These are phyloP conservation scores for Hibiscus tridactylites DNA, from an alignment of 345 rosid genomes.

Conservation along the genomic window DNA sequence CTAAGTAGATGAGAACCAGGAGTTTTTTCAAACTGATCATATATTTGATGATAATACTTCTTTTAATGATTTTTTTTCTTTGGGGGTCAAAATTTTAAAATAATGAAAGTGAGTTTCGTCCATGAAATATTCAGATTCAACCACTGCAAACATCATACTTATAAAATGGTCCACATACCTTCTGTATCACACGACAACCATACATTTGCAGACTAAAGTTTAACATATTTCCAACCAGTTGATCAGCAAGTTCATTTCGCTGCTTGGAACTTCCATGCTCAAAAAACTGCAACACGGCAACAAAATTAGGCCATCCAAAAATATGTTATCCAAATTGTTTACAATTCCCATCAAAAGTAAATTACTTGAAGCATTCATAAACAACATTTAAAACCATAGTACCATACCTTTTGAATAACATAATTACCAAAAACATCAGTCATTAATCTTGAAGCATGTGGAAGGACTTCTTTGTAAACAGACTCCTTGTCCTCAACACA, in stretches of 20 bases:
- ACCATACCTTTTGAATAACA: slow-evolving; percentile 83
- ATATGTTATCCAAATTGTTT: not conserved
- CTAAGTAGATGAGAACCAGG: not conserved
- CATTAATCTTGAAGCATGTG: slow-evolving; percentile 81
- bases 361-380: not conserved
- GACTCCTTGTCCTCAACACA: slow-evolving; percentile 68
- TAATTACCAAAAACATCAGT: slow-evolving; percentile 97
- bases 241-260: slow-evolving; percentile 79
- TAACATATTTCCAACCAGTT: slow-evolving; percentile 81
- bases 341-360: not conserved
- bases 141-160: not conserved
- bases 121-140: not conserved
- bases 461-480: slow-evolving; percentile 85
- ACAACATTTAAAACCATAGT: not conserved
- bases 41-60: not conserved
- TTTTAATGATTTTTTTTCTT: not conserved
- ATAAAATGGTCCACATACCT: slow-evolving; percentile 36
- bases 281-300: slow-evolving; percentile 51
- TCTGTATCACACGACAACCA: slow-evolving; percentile 98
- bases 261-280: slow-evolving; percentile 85
- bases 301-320: slow-evolving; percentile 11
- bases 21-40: not conserved
- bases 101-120: not conserved
- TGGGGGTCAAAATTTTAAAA: not conserved
- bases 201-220: slow-evolving; percentile 96